Evolutionary conservation across 139 green algal species (phyloP).

Genomic region (Volvox africanus): DNA sequence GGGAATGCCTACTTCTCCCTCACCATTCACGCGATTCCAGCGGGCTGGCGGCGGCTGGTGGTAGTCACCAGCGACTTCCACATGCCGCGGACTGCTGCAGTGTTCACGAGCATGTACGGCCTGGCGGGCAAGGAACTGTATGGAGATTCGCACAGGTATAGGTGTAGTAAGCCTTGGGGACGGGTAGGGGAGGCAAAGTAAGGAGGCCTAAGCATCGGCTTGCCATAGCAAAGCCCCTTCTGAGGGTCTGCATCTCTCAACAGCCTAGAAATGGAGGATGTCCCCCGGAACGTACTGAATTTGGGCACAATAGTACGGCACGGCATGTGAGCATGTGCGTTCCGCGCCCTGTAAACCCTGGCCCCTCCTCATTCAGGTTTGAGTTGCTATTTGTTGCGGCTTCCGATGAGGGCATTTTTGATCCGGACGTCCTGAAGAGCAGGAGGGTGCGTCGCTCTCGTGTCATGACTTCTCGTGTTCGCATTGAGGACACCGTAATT

Average conservation of each 20-base stretch:
- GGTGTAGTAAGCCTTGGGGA: too few species aligned
- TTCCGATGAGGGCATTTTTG: conserved; percentile 74
- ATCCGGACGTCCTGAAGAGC: conserved; percentile 59
- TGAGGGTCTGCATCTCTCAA: too few species aligned
- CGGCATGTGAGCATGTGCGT: too few species aligned
- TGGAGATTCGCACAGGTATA: conserved; percentile 45
- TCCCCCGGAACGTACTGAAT: too few species aligned
- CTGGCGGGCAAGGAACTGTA: conserved; percentile 57
- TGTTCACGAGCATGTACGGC: conserved; percentile 76
- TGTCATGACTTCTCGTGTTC: too few species aligned
- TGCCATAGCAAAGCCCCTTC: too few species aligned
- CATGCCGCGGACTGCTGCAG: conserved; percentile 78
- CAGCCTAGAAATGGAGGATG: too few species aligned
- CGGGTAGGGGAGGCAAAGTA: too few species aligned
- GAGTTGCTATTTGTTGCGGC: conserved; percentile 52
- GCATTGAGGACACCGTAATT: too few species aligned
- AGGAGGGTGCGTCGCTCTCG: conserved; percentile 35
- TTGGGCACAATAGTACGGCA: too few species aligned
- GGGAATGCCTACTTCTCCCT: conserved; percentile 90
- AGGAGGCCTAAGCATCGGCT: too few species aligned
- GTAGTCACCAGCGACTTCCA: conserved; percentile 80
- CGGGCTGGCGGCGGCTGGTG: conserved; percentile 68
- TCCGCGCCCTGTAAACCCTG: too few species aligned
- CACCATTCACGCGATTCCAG: conserved; percentile 84
- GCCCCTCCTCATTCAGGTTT: not conserved